A percentile compares a stretch with the other conserved stretches of the same genome.
Evolutionary conservation across 208 protist genomes (phyloP).

Genomic region (Leishmania gerbilli): DNA sequence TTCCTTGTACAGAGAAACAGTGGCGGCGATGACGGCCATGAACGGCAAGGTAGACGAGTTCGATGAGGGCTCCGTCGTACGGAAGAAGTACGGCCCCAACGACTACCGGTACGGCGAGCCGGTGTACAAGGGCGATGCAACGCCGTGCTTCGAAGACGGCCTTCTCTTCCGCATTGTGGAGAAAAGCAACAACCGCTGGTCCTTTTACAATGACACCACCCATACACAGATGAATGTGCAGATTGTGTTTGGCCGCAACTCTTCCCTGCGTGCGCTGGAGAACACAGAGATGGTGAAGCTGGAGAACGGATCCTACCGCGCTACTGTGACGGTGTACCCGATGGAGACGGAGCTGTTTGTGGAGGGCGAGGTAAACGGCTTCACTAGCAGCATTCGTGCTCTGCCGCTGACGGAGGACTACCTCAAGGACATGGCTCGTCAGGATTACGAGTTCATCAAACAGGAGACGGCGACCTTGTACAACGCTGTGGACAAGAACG

Average conservation of each 20-base stretch:
- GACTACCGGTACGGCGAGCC: slow-evolving; percentile 37
- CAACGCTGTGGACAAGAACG: slow-evolving; percentile 47
- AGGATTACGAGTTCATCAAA: slow-evolving; percentile 56
- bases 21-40: slow-evolving; percentile 12
- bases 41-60: slow-evolving; percentile 75
- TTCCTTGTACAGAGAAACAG: neutral
- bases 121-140: slow-evolving; percentile 55
- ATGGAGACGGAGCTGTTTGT: slow-evolving; percentile 81
- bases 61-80: slow-evolving; percentile 64
- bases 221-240: slow-evolving; percentile 79
- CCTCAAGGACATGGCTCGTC: slow-evolving; percentile 58
- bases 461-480: slow-evolving; percentile 52
- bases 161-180: slow-evolving; percentile 79
- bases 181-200: slow-evolving; percentile 65
- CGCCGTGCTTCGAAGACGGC: slow-evolving; percentile 68
- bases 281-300: slow-evolving; percentile 58
- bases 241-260: slow-evolving; percentile 69
- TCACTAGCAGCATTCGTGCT: slow-evolving; percentile 70
- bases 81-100: slow-evolving; percentile 35
- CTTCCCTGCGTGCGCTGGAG: slow-evolving; percentile 58
- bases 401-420: slow-evolving; percentile 66
- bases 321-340: slow-evolving; percentile 70
- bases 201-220: slow-evolving; percentile 85
- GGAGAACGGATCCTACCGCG: slow-evolving; percentile 47
- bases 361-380: slow-evolving; percentile 54